phyloP scores from a whole-genome alignment of 2,329 filamentous ascomycete genomes.

The Trichophyton schoenleinii region DNA sequence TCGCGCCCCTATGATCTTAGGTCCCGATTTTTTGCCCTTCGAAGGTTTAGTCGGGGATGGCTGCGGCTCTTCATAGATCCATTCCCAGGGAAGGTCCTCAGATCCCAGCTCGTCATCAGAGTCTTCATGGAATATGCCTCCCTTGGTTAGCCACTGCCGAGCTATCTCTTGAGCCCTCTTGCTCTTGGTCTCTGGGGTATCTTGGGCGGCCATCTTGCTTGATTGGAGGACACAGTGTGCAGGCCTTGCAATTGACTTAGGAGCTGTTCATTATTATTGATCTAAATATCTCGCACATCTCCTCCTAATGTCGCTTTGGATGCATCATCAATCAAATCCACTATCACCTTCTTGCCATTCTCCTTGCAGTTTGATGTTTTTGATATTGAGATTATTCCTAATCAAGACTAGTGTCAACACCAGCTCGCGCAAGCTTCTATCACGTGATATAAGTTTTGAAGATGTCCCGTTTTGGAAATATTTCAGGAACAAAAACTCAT shows the following conservation, averaged over 20 bases:
- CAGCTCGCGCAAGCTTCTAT: background rate
- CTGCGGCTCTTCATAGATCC: slow-evolving; percentile 48
- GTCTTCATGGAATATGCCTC: slow-evolving; percentile 59
- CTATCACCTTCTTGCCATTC: too few relatives aligned
- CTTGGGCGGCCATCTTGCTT: background rate
- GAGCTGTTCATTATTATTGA: background rate
- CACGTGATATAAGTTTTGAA: slow-evolving; percentile 2
- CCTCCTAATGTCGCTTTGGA: background rate
- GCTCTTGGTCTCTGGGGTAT: slow-evolving; percentile 1
- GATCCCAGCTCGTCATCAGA: slow-evolving; percentile 76
- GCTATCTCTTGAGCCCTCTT: slow-evolving; percentile 24
- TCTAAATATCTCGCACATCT: background rate
- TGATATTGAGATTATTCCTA: slow-evolving; percentile 3
- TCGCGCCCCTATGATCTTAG: slow-evolving; percentile 62
- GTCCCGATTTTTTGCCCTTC: slow-evolving; percentile 13
- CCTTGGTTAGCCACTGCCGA: slow-evolving; percentile 42
- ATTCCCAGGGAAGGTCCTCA: slow-evolving; percentile 64
- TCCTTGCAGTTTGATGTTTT: background rate
- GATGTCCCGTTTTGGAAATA: background rate
- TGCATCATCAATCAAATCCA: background rate
- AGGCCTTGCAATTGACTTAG: background rate
- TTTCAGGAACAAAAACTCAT: slow-evolving; percentile 2
- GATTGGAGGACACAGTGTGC: background rate
- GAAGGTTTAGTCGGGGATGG: slow-evolving; percentile 6
- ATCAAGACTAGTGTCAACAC: background rate